These are phyloP conservation scores for Pulveroboletus frians DNA, from an alignment of 768 basidiomycete species.

Conservation along the genomic window DNA sequence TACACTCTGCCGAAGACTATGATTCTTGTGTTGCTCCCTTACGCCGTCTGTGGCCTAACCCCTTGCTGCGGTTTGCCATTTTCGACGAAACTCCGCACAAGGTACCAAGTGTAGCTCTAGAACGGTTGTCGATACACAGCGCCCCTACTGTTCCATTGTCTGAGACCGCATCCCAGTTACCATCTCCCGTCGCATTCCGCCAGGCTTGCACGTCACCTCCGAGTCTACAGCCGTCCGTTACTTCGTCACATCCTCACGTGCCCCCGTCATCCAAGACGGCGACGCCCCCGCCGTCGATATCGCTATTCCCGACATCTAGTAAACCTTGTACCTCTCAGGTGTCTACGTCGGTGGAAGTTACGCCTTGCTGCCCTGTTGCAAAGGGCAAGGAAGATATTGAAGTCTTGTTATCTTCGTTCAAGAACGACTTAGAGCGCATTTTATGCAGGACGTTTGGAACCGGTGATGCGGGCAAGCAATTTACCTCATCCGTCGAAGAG, in stretches of 20 bases:
- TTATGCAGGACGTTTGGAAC: conserved; percentile 35
- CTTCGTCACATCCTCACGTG: conserved; percentile 26
- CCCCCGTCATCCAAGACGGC: conserved; percentile 4
- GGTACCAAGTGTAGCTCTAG: conserved; percentile 15
- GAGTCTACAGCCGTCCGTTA: background rate
- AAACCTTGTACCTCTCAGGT: background rate
- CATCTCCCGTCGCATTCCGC: background rate
- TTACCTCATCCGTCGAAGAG: background rate
- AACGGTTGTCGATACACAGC: conserved; percentile 8
- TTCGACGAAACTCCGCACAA: conserved; percentile 46
- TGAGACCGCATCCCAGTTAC: background rate
- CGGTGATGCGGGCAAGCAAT: background rate
- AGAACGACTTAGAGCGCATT: conserved; percentile 46
- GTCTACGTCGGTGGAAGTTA: background rate
- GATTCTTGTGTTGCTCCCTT: conserved; percentile 44
- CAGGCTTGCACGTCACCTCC: background rate
- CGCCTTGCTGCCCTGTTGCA: conserved; percentile 40
- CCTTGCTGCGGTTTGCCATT: conserved; percentile 59
- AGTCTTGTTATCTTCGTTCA: conserved; percentile 45
- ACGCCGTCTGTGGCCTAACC: conserved; percentile 50
- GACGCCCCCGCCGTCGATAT: background rate
- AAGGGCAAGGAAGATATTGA: conserved; percentile 48
- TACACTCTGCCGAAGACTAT: conserved; percentile 57
- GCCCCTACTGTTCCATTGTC: background rate
- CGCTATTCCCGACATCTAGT: background rate